Evolutionary conservation across 2,329 filamentous ascomycete genomes (phyloP).

Genomic region (Arthrobotrys pseudoclavata): DNA sequence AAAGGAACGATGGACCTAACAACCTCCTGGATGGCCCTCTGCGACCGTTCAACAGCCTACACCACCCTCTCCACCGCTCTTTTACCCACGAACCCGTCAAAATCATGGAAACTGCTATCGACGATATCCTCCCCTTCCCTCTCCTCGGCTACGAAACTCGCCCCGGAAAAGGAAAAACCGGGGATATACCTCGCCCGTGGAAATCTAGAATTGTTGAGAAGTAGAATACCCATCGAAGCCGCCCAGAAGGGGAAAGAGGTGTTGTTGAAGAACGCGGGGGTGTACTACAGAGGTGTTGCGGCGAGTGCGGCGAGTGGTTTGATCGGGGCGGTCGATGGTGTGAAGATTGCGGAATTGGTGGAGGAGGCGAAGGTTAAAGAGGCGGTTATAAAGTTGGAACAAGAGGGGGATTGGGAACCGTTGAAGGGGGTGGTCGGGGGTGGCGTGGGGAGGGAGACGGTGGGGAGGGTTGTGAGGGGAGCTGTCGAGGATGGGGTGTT

Average conservation of each 20-base stretch:
- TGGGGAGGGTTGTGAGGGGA: slow-evolving; percentile 57
- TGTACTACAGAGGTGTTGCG: slow-evolving; percentile 62
- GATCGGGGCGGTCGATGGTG: slow-evolving; percentile 50
- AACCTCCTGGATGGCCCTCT: slow-evolving; percentile 48
- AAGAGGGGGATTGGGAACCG: slow-evolving; percentile 42
- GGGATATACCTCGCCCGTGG: slow-evolving; percentile 62
- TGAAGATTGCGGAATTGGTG: slow-evolving; percentile 54
- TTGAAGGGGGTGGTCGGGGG: slow-evolving; percentile 30
- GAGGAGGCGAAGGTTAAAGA: slow-evolving; percentile 62
- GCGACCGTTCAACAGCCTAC: slow-evolving; percentile 55
- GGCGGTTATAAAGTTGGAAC: slow-evolving; percentile 58
- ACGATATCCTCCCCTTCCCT: slow-evolving; percentile 56
- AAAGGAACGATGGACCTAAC: slow-evolving; percentile 25
- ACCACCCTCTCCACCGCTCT: slow-evolving; percentile 22
- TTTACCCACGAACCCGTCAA: background rate
- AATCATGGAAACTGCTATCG: slow-evolving; percentile 59
- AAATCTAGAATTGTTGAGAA: slow-evolving; percentile 62
- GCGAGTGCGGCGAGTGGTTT: slow-evolving; percentile 22
- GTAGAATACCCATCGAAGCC: slow-evolving; percentile 50
- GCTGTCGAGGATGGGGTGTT: slow-evolving; percentile 62
- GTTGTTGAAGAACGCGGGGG: slow-evolving; percentile 62
- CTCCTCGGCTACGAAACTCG: slow-evolving; percentile 58
- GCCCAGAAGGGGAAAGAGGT: slow-evolving; percentile 49
- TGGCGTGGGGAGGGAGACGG: slow-evolving; percentile 13
- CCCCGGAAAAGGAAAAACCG: slow-evolving; percentile 56